Evolutionary conservation across 2,329 filamentous ascomycete species (phyloP).

Genomic region (Passalora sequoiae): DNA sequence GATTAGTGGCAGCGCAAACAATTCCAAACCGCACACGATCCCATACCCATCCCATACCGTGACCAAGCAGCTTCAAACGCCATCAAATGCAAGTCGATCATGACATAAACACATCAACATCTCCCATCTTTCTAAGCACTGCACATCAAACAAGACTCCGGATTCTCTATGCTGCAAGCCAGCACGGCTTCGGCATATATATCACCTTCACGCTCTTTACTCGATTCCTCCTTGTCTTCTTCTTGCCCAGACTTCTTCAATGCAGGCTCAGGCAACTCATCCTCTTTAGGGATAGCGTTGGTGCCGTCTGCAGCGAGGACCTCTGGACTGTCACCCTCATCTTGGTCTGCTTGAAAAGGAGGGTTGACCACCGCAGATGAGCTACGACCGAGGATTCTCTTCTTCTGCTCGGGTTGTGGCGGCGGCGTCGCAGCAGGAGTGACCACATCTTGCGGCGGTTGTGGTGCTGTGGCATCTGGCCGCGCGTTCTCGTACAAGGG

Average conservation of each 20-base stretch:
- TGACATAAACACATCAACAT: slow-evolving; percentile 9
- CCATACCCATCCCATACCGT: slow-evolving; percentile 14
- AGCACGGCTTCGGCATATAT: slow-evolving; percentile 93
- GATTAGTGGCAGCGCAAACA: slow-evolving; percentile 22
- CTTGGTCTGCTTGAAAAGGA: slow-evolving; percentile 69
- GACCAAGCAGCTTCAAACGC: slow-evolving; percentile 10
- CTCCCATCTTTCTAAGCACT: slow-evolving; percentile 58
- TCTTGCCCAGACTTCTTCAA: slow-evolving; percentile 54
- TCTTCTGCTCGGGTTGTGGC: slow-evolving; percentile 52
- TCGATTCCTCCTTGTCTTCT: slow-evolving; percentile 69
- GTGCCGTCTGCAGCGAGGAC: slow-evolving; percentile 67
- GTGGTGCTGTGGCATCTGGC: slow-evolving; percentile 35
- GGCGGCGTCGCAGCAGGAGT: slow-evolving; percentile 61
- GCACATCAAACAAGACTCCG: slow-evolving; percentile 94
- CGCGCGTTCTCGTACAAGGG: slow-evolving; percentile 61
- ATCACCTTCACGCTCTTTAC: slow-evolving; percentile 73
- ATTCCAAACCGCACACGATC: slow-evolving; percentile 6
- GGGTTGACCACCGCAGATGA: slow-evolving; percentile 54
- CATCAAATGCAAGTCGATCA: slow-evolving; percentile 5
- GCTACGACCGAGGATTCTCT: slow-evolving; percentile 29
- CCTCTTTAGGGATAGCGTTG: slow-evolving; percentile 52
- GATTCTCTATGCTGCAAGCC: slow-evolving; percentile 95
- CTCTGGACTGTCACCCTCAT: slow-evolving; percentile 75
- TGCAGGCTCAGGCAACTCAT: slow-evolving; percentile 59
- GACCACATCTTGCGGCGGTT: slow-evolving; percentile 57